Base-by-base conservation (phyloP, 805 yeast genomes). In the Yamadazyma takamatsuzukensis region DNA sequence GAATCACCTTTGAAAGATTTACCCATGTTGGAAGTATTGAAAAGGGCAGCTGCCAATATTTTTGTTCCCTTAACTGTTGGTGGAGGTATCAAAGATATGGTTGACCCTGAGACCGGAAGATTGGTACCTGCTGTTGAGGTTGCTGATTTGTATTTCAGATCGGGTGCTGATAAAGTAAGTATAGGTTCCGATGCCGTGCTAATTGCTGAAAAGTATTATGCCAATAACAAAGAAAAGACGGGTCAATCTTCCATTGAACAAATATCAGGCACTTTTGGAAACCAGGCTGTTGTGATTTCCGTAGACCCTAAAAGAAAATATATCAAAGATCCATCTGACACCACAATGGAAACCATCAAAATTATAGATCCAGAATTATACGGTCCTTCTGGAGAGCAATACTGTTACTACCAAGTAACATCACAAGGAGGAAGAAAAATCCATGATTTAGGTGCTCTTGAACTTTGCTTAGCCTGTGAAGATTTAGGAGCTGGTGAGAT, bases 11-110 rank as follows among this genome's bases (percentile, higher is more conserved):
- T 90, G 29, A 77, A 72, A 40, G 99, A 93, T 54, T 79, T 90
- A 31, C 99, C 99, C 17, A 93, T 93, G 98, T 67, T 93, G 34
- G 89, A 88, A 47, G 96, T 93, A 3, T 68, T 93, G 44, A 77
- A 74, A 41, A 64, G 67, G 39, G 84, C 97, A 0, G 95, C 96
- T 9, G 81, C 83, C 56, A 81, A 94, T 1, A 84, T 90, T 31
- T 93, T 93, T 62, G 99, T 93, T 10, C 99, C 99, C 6, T 68
- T 93, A 42, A 93, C 99, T 0, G 96, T 93, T 25, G 99, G 99
- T 27, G 99, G 99, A 37, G 99, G 99, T 29, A 93, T 93, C 43
- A 80, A 85, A 45, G 97, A 90, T 54, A 77, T 86, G 44, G 73
- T 75, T 17, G 97, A 93, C 46, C 94, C 95, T 1, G 85, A 75